Conservation (phyloP, 495 filamentous ascomycete species). For the Penicillium desertorum region DNA sequence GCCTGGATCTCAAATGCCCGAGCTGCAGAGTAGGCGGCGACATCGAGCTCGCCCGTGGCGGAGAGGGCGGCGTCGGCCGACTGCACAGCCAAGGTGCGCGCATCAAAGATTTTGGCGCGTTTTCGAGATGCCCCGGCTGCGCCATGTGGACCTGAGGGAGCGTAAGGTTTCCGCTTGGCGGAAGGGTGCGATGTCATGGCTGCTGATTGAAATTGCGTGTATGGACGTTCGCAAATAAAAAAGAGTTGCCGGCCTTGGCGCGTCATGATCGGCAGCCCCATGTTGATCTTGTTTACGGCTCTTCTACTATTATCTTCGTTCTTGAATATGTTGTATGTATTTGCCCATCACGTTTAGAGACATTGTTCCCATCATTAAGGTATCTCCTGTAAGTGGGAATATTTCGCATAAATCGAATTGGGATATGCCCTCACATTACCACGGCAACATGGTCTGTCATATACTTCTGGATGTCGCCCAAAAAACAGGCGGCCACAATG, state of each 20-base stretch:
- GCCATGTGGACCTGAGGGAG: conserved; percentile 22
- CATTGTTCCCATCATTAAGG: background rate
- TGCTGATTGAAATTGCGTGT: conserved; percentile 18
- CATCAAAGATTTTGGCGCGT: conserved; percentile 66
- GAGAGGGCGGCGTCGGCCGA: conserved; percentile 66
- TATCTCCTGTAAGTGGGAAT: background rate
- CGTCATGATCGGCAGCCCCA: conserved; percentile 28
- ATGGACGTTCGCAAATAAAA: conserved; percentile 19
- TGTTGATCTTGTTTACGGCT: conserved; percentile 2
- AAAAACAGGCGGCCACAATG: conserved; percentile 61
- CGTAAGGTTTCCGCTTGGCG: conserved; percentile 35
- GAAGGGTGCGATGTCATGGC: conserved; percentile 39
- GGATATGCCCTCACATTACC: conserved; percentile 46
- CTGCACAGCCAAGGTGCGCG: conserved; percentile 72
- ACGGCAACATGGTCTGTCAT: conserved; percentile 71
- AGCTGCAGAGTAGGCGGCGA: conserved; percentile 75
- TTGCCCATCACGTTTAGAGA: background rate
- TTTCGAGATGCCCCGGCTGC: conserved; percentile 45
- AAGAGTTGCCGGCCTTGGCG: conserved; percentile 34
- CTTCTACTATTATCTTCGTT: background rate
- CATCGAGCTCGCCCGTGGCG: conserved; percentile 73
- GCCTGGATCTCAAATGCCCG: conserved; percentile 87
- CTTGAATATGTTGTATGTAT: background rate
- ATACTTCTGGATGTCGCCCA: conserved; percentile 64
- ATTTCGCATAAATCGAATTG: background rate